Evolutionary conservation across 768 basidiomycete genomes (phyloP).

Genomic region (Tylopilus felleus): DNA sequence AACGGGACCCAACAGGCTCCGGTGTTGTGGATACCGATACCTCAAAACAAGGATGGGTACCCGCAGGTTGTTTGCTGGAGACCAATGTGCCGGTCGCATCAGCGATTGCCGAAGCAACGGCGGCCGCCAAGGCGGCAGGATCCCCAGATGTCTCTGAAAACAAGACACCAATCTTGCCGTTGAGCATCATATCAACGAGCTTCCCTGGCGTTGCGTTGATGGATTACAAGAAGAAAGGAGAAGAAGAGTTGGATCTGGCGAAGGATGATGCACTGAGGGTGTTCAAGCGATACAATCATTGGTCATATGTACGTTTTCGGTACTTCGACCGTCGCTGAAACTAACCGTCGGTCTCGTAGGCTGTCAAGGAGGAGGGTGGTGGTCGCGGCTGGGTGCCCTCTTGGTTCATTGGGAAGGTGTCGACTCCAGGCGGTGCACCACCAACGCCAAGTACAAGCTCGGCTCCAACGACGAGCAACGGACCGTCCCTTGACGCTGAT

Average conservation of each 20-base stretch:
- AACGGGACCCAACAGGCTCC: slow-evolving; percentile 84
- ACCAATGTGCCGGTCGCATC: slow-evolving; percentile 87
- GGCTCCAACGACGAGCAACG: slow-evolving; percentile 31
- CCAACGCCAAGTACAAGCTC: slow-evolving; percentile 50
- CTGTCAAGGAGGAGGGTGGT: slow-evolving; percentile 90
- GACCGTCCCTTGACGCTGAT: slow-evolving; percentile 35
- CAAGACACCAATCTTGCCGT: slow-evolving; percentile 81
- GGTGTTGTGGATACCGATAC: slow-evolving; percentile 76
- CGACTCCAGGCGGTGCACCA: slow-evolving; percentile 40
- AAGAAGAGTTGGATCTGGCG: slow-evolving; percentile 84
- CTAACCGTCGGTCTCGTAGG: slow-evolving; percentile 42
- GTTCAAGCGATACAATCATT: slow-evolving; percentile 98
- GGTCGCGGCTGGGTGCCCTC: slow-evolving; percentile 98
- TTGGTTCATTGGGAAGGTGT: slow-evolving; percentile 93
- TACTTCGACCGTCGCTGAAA: neutral
- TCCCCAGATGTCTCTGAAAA: slow-evolving; percentile 38
- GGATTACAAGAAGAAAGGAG: slow-evolving; percentile 93
- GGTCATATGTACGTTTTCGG: slow-evolving; percentile 73
- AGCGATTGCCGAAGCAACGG: slow-evolving; percentile 79
- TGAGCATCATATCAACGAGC: slow-evolving; percentile 94
- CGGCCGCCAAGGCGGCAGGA: slow-evolving; percentile 48
- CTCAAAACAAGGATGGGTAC: slow-evolving; percentile 92
- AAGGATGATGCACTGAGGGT: slow-evolving; percentile 90
- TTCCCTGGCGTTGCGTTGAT: slow-evolving; percentile 95
- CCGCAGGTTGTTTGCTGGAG: slow-evolving; percentile 94